Base-by-base conservation (phyloP, 169 alveolate species). In the Ichthyophthirius multifiliis region DNA sequence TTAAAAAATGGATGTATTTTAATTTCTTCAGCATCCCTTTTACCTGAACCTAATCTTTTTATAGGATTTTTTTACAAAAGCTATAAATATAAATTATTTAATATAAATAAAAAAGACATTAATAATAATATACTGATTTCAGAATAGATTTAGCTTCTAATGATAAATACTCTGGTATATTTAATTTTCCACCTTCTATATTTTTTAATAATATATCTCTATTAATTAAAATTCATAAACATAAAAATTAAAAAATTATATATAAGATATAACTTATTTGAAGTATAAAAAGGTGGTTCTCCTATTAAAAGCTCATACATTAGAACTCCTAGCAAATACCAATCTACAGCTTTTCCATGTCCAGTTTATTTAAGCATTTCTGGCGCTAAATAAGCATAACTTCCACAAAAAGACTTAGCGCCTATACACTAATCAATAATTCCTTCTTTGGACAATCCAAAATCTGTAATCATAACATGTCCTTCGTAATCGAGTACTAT, bases 291-390 rank as follows among this genome's bases (percentile, higher is more conserved):
- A 16, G 96, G 96, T 1, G 96, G 94, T 20, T 84, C 62, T 30
- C 96, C 96, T 16, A 88, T 90, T 13, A 95, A 65, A 89, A 95
- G 78, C 82, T 94, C 97, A 74, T 92, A 94, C 73, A 94, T 73
- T 3, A 89, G 83, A 23, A 93, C 95, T 13, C 97, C 97, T 5
- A 94, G 83, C 12, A 91, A 74, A 90, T 94, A 94, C 96, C 96
- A 94, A 82, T 94, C 97, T 0, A 94, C 95, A 3, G 96, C 91
- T 76, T 92, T 94, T 5, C 96, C 96, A 83, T 94, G 97, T 5
- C 97, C 91, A 27, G 73, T 71, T 73, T 91, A 83, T 73, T 87
- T 86, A 1, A 94, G 75, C 96, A 94, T 94, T 82, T 94, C 97
- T 10, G 97, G 97, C 20, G 97, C 96, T 23, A 94, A 81, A 84